Conservation (phyloP, 495 filamentous ascomycete genomes). For the Penicillium egyptiacum region DNA sequence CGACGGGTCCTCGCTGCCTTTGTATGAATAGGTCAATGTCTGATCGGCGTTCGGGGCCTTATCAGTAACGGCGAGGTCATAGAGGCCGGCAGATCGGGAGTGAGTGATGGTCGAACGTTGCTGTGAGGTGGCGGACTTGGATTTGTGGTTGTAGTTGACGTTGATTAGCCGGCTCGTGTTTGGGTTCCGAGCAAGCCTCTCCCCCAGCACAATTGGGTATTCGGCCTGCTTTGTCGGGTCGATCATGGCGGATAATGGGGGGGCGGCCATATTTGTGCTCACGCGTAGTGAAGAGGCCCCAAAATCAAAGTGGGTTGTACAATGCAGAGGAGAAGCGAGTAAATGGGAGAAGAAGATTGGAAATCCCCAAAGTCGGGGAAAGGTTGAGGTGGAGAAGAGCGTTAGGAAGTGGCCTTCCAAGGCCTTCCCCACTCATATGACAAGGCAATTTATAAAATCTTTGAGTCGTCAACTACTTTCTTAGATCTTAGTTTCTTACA, state of each 20-base stretch:
- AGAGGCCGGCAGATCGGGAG: constrained; percentile 40
- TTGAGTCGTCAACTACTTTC: neutral
- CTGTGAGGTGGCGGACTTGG: constrained; percentile 44
- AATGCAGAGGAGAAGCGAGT: neutral
- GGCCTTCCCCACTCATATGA: neutral
- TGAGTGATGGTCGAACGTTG: constrained; percentile 44
- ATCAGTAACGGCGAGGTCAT: constrained; percentile 52
- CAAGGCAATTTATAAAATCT: neutral
- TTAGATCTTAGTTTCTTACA: neutral
- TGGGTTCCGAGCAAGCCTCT: constrained; percentile 34
- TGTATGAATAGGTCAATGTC: constrained; percentile 49
- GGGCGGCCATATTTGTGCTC: constrained; percentile 37
- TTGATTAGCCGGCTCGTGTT: constrained; percentile 36
- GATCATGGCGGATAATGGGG: constrained; percentile 42
- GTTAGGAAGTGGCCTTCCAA: constrained; percentile 3
- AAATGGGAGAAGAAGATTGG: neutral
- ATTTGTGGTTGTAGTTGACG: constrained; percentile 56
- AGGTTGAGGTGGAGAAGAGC: constrained; percentile 4
- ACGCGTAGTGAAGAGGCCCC: constrained; percentile 1
- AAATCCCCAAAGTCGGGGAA: constrained; percentile 10
- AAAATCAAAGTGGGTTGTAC: neutral
- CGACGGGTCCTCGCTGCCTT: constrained; percentile 49
- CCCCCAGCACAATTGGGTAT: constrained; percentile 48
- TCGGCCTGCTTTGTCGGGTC: constrained; percentile 53
- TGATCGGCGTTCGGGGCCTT: constrained; percentile 45